phyloP scores from a whole-genome alignment of 306 rosid genomes.

The Vigna angularis region DNA sequence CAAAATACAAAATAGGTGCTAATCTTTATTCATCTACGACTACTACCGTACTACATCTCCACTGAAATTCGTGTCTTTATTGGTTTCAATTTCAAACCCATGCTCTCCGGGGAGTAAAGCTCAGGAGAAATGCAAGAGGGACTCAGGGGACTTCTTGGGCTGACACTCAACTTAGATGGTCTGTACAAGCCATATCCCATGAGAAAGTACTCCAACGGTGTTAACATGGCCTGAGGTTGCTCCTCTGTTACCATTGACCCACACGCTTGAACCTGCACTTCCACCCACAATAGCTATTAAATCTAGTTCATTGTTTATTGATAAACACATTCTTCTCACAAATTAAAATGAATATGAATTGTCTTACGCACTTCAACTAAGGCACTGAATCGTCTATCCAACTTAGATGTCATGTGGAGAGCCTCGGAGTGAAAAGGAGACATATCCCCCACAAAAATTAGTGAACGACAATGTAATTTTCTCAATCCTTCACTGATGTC shows the following conservation, averaged over 20 bases:
- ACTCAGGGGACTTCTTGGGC: conserved; percentile 91
- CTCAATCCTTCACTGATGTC: conserved; percentile 73
- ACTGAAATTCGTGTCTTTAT: conserved; percentile 75
- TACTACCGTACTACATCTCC: conserved; percentile 44
- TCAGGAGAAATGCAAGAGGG: conserved; percentile 88
- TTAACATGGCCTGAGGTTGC: conserved; percentile 94
- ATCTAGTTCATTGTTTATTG: conserved; percentile 22
- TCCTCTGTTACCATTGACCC: conserved; percentile 96
- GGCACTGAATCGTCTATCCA: conserved; percentile 85
- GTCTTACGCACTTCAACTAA: conserved; percentile 73
- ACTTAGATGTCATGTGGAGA: conserved; percentile 74
- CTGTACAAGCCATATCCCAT: conserved; percentile 85
- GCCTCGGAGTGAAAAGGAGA: conserved; percentile 83
- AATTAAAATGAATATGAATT: not conserved
- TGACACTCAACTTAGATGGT: conserved; percentile 69
- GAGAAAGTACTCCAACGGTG: conserved; percentile 87
- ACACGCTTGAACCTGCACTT: conserved; percentile 85
- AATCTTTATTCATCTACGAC: conserved; percentile 25
- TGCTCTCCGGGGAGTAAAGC: conserved; percentile 93
- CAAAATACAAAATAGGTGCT: conserved; percentile 38
- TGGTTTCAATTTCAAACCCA: conserved; percentile 95
- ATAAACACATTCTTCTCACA: conserved; percentile 21
- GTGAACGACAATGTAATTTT: conserved; percentile 81
- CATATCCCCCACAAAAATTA: conserved; percentile 85
- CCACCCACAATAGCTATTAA: conserved; percentile 17